Percentiles rank a stretch among this genome's conserved stretches.
These are phyloP conservation scores for Plicaturopsis crispa DNA, from an alignment of 768 basidiomycete genomes.

Conservation along the genomic window DNA sequence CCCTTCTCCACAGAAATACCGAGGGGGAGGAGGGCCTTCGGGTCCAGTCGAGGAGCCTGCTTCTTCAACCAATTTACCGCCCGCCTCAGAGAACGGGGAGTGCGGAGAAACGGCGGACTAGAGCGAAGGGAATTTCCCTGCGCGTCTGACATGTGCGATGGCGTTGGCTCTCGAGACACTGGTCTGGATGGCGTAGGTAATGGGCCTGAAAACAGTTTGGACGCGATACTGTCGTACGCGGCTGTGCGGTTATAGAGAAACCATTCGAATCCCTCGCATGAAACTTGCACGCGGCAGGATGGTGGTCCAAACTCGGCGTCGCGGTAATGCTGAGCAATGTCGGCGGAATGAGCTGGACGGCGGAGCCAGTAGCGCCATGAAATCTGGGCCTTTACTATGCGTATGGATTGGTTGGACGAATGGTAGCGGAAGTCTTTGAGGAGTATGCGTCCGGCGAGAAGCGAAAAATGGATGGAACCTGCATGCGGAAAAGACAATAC, in stretches of 20 bases:
- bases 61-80: constrained; percentile 43
- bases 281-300: constrained; percentile 77
- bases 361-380: constrained; percentile 96
- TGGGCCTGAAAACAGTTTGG: constrained; percentile 18
- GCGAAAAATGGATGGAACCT: constrained; percentile 91
- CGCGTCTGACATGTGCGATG: no score
- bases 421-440: constrained; percentile 86
- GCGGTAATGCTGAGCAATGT: constrained; percentile 39
- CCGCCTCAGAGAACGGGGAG: constrained; percentile 28
- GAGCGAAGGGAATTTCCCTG: background rate
- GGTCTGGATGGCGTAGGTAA: background rate
- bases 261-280: constrained; percentile 85
- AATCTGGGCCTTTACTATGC: constrained; percentile 75
- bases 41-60: constrained; percentile 66
- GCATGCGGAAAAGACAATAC: constrained; percentile 3
- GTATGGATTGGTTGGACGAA: constrained; percentile 86
- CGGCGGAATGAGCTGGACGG: constrained; percentile 67
- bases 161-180: background rate
- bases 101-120: background rate
- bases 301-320: constrained; percentile 47
- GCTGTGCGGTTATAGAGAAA: constrained; percentile 88
- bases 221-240: constrained; percentile 81
- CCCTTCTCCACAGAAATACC: constrained; percentile 75
- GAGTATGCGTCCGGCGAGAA: constrained; percentile 80
- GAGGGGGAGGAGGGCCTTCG: constrained; percentile 81